Percentiles rank a stretch among this genome's conserved stretches.
These are phyloP conservation scores for Eucalyptus marginata DNA, from an alignment of 345 rosid species.

Conservation along the genomic window DNA sequence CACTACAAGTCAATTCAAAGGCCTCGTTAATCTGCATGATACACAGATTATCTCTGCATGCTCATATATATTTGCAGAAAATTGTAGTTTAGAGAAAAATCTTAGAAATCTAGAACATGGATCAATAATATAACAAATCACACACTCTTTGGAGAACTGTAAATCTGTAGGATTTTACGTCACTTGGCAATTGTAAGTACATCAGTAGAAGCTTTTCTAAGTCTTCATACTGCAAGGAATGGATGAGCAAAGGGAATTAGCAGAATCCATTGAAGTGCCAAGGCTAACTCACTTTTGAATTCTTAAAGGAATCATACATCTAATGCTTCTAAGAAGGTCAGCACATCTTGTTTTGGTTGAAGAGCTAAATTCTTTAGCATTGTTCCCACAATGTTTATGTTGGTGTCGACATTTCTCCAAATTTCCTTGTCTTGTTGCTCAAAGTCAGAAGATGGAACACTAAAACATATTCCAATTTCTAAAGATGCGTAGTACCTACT, in stretches of 20 bases:
- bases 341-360: background rate
- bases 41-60: background rate
- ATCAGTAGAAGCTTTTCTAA: background rate
- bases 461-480: background rate
- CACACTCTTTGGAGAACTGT: background rate
- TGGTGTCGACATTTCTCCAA: background rate
- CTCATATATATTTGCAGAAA: background rate
- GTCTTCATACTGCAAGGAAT: background rate
- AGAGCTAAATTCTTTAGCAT: background rate
- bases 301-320: background rate
- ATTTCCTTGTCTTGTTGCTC: background rate
- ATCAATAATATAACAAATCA: background rate
- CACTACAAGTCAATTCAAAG: background rate
- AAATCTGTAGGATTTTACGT: background rate
- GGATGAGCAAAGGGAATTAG: background rate
- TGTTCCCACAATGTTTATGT: background rate
- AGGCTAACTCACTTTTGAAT: background rate
- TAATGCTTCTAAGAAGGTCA: background rate
- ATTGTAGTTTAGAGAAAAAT: background rate
- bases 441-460: background rate
- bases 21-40: background rate
- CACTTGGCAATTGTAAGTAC: background rate
- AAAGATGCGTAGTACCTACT: background rate
- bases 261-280: background rate
- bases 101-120: background rate